Evolutionary conservation across 163 green algal species (phyloP).

Genomic region (Smithsoniella earleae): DNA sequence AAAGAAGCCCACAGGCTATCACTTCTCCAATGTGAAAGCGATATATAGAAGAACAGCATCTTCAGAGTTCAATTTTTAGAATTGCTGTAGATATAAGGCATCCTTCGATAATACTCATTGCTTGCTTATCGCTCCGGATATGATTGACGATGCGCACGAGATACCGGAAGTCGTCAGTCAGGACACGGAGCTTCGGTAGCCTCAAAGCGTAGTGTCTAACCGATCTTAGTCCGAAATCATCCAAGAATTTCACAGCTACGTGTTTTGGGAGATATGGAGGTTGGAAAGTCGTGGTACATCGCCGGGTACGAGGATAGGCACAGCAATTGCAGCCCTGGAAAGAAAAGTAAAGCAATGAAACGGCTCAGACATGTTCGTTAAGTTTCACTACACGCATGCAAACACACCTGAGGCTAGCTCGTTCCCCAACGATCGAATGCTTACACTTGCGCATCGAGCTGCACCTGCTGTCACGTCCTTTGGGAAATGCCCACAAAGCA

Average conservation of each 20-base stretch:
- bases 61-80: no score
- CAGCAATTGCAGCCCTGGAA: neutral
- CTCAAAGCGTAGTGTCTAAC: no score
- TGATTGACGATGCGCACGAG: no score
- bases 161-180: no score
- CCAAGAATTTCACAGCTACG: neutral
- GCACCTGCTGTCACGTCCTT: neutral
- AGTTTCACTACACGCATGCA: neutral
- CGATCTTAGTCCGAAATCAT: neutral
- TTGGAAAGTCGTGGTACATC: neutral
- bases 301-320: neutral
- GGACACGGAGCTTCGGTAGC: no score
- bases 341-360: neutral
- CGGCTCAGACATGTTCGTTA: neutral
- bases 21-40: no score
- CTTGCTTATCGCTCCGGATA: no score
- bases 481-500: conserved; percentile 5
- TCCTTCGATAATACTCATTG: no score
- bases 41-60: no score
- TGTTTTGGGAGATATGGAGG: neutral
- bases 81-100: no score
- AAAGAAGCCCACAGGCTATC: no score
- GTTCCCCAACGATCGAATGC: neutral
- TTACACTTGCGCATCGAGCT: neutral
- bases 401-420: neutral